Base-by-base conservation (phyloP, 176 grass and related monocot genomes). In the Phoenix dactylifera region DNA sequence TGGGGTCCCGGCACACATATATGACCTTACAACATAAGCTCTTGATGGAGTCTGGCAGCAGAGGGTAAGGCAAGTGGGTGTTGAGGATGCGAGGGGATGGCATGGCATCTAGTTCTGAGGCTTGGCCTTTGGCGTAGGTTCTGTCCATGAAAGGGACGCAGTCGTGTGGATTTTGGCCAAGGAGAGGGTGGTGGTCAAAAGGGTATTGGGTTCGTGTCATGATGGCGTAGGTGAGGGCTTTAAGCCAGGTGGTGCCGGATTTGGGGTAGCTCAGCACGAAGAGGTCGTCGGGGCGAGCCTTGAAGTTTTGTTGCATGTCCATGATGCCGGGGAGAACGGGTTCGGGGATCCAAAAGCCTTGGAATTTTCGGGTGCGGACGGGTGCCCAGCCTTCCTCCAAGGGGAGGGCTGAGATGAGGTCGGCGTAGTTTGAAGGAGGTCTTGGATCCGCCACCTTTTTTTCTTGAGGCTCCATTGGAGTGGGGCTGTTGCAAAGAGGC, bases 1-100 rank as follows among this genome's bases (percentile, higher is more conserved):
- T 66, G 23, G 63, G 63, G 17, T 66, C 63, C 24, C 63, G 7
- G 22, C 32, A 66, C 16, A 51, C 39, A 51, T 66, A 66, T 51
- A 66, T 19, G 17, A 66, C n/a, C n/a, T 7, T 6, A 23, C 63
- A 66, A 66, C 16, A 44, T 7, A 50, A 66, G n/a, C 28, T 30
- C 28, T 30, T 30, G 28, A 30, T 30, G 28, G 28, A 30, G 1
- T 30, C 0, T 24, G 63, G 32, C 7, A 66, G 17, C 4, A 66
- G 17, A n/a, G 32, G 24, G 32, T 26, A 66, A 52, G 63, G 63
- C 63, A 66, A 15, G 63, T 66, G 63, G 3, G 44, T 52, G 32
- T 23, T 66, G 14, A 66, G 15, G 2, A 66, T n/a, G 7, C 63
- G 18, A 5, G 63, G 63, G 3, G 44, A 66, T 22, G 32, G 63